Evolutionary conservation across 108 stramenopile species (phyloP), one percentile per base, ranked within the genome.

Genomic region (Seminavis robusta): DNA sequence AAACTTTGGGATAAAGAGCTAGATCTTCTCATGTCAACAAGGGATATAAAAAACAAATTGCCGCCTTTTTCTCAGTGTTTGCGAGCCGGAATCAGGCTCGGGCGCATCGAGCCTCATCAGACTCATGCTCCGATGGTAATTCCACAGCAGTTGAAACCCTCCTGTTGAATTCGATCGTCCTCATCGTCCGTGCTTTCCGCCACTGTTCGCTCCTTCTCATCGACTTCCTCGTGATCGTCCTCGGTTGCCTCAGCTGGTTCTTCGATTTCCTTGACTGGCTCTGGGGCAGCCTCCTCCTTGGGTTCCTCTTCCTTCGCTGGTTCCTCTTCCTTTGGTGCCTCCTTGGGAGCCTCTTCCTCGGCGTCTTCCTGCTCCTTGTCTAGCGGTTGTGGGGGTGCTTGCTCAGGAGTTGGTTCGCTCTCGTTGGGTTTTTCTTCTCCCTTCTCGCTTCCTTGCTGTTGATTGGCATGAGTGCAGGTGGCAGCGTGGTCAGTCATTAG

Each of bases 221-320:
- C 36, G 36, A 9, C 13, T 13, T 37, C 36, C 13, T 37, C 36
- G 36, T 9, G 13, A 37, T 9, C 36, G 10, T 37, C 36, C 13
- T 9, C 36, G 36, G 36, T 37, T 37, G 9, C 36, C 11, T 9
- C 9, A 37, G 36, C 36, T 9, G 36, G 36, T 37, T 37, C 36
- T 11, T 37, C 36, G 36, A 13, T 13, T 37, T 37, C 36, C 13
- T 37, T 37, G 36, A 37, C 45, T 8, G 29, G 24, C 10, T 33
- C 50, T 9, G 50, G 28, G 7, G 50, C 28, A 16, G 10, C 44
- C 17, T 46, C 17, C 44, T 46, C 17, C 44, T 46, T 46, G 17
- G 44, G 44, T 19, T 46, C 44, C 17, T 46, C 44, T 19, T 46
- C 17, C 44, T 46, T 19, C 8, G 17, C n/a, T 46, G n/a, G n/a